A percentile compares a stretch with the other conserved stretches of the same genome.
phyloP scores from a whole-genome alignment of 2,329 filamentous ascomycete species.

The Colletotrichum zoysiae region DNA sequence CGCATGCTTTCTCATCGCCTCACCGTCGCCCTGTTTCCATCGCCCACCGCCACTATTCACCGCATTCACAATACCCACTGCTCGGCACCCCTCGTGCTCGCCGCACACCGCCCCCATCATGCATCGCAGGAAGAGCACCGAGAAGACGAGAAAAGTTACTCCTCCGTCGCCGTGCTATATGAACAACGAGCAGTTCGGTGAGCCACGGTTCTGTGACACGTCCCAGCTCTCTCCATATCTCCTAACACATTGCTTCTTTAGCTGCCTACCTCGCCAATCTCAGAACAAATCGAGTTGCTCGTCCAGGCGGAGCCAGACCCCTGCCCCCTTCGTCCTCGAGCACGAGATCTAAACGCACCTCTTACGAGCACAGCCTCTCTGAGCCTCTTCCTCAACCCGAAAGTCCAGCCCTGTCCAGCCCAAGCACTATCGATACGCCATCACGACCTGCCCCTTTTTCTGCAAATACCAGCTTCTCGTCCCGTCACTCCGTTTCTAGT shows the following conservation, averaged over 20 bases:
- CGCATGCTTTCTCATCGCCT: constrained; percentile 20
- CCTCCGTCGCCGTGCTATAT: constrained; percentile 74
- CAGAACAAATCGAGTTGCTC: constrained; percentile 73
- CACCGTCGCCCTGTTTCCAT: background rate
- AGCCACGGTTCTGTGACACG: constrained; percentile 44
- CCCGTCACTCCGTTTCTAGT: constrained; percentile 63
- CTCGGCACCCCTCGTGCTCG: background rate
- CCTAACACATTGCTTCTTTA: constrained; percentile 20
- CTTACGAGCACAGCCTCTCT: constrained; percentile 48
- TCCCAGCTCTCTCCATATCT: constrained; percentile 6
- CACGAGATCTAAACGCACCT: constrained; percentile 51
- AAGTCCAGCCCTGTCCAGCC: constrained; percentile 19
- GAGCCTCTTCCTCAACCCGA: constrained; percentile 33
- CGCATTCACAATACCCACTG: constrained; percentile 4
- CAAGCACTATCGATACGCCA: constrained; percentile 43
- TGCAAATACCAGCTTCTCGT: constrained; percentile 57
- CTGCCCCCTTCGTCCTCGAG: constrained; percentile 55
- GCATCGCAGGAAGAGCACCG: constrained; percentile 48
- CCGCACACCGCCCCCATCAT: constrained; percentile 16
- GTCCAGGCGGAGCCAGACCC: constrained; percentile 79
- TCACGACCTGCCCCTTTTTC: constrained; percentile 11
- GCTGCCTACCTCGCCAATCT: constrained; percentile 63
- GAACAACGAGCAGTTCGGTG: constrained; percentile 77
- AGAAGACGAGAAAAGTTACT: constrained; percentile 65
- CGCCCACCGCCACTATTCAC: background rate